Evolutionary conservation across 2,329 filamentous ascomycete genomes (phyloP), one percentile per base, ranked within the genome.

Genomic region (Falciphora oryzae): DNA sequence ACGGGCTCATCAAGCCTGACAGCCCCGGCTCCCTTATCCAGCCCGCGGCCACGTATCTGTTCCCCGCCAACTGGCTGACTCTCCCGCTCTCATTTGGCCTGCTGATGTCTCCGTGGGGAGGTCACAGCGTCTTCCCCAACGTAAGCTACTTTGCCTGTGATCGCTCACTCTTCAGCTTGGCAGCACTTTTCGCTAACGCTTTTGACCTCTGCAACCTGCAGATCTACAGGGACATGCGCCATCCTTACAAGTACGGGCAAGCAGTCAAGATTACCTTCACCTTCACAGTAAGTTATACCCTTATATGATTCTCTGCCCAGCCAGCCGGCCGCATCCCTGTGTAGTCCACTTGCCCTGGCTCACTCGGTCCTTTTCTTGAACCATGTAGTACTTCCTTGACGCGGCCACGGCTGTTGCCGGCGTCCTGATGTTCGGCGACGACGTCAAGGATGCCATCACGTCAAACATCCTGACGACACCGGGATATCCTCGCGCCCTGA

Each of bases 371-470:
- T 35, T 35, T 2, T 14, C 32, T 13, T 8, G 6, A 10, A 29
- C 32, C 35, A 61, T 11, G 10, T 65, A 90, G 86, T 94, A 92
- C 74, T 73, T 91, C 27, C 83, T 98, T 16, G 94, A 98, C 74
- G 83, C 89, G 31, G 84, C 87, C 59, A 93, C 96, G 73, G 93
- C 92, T 31, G 84, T 95, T 59, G 85, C 91, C 14, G 94, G 95
- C 56, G 85, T 95, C 65, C 83, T 97, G 68, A 98, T 99, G 94
- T 99, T 97, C 75, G 94, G 94, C 66, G 91, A 96, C 69, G 83
- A 80, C n/a, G 91, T 97, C 64, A 85, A 84, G 65, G 93, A 97
- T 68, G 92, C 96, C 75, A 89, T 98, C 73, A 97, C 95, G 0
- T 89, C 90, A 71, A 98, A 97, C 77, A 89, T 99, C 66, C 85